These are phyloP conservation scores for Dactylellina cionopaga DNA, from an alignment of 2,329 filamentous ascomycete genomes.

Conservation along the genomic window DNA sequence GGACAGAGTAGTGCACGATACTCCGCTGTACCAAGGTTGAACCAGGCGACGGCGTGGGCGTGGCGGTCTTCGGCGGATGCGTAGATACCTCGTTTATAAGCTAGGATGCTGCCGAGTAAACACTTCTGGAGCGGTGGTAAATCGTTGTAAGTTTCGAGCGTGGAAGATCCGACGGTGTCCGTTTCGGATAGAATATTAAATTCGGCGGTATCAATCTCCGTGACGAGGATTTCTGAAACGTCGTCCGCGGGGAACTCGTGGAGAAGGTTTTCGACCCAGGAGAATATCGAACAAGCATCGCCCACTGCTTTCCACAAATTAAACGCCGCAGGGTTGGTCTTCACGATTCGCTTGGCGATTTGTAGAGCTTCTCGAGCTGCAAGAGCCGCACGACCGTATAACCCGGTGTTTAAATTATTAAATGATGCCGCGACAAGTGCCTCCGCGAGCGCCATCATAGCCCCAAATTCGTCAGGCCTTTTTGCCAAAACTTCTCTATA, in stretches of 20 bases:
- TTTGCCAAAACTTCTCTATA: slow-evolving; percentile 77
- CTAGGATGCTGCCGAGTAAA: slow-evolving; percentile 78
- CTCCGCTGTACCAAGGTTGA: slow-evolving; percentile 95
- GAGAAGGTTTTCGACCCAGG: slow-evolving; percentile 76
- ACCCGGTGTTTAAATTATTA: slow-evolving; percentile 79
- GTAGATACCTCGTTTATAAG: slow-evolving; percentile 85
- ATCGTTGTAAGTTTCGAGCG: slow-evolving; percentile 57
- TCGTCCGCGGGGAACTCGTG: slow-evolving; percentile 70
- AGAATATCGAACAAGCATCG: slow-evolving; percentile 87
- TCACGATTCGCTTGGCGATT: slow-evolving; percentile 72
- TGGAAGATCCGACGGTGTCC: slow-evolving; percentile 70
- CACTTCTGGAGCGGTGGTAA: slow-evolving; percentile 68
- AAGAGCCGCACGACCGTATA: slow-evolving; percentile 83
- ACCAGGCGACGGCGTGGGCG: slow-evolving; percentile 94
- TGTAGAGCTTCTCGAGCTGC: slow-evolving; percentile 75
- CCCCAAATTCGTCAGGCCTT: slow-evolving; percentile 80
- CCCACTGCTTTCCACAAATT: slow-evolving; percentile 95
- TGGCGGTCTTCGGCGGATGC: slow-evolving; percentile 78
- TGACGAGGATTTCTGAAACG: slow-evolving; percentile 70
- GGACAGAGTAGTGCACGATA: slow-evolving; percentile 79
- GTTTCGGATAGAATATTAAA: slow-evolving; percentile 74
- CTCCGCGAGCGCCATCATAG: slow-evolving; percentile 86
- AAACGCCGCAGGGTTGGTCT: slow-evolving; percentile 75
- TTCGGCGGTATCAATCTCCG: slow-evolving; percentile 66
- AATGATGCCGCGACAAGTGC: slow-evolving; percentile 84